These are phyloP conservation scores for Morella rubra DNA, from an alignment of 306 rosid genomes.

Conservation along the genomic window DNA sequence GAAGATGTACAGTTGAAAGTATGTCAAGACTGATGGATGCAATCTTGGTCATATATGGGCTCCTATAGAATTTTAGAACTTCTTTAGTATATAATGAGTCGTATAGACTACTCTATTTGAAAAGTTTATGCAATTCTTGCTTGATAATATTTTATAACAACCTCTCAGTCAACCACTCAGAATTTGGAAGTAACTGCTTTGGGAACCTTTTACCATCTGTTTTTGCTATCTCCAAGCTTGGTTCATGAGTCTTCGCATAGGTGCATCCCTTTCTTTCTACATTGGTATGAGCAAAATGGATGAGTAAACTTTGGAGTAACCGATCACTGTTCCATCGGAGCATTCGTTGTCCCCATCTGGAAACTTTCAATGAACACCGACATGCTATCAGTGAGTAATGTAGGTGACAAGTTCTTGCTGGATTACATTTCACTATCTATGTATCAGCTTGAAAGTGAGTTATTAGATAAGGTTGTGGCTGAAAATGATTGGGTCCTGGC, in stretches of 20 bases:
- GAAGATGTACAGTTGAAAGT: background rate
- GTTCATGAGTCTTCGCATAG: background rate
- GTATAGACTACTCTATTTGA: background rate
- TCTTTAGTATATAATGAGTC: background rate
- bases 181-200: background rate
- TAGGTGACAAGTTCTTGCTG: no score
- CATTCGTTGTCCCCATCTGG: background rate
- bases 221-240: background rate
- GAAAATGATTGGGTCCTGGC: background rate
- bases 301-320: background rate
- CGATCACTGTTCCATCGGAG: background rate
- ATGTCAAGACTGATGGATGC: background rate
- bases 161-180: background rate
- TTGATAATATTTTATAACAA: background rate
- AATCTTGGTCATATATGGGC: background rate
- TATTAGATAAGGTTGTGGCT: background rate
- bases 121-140: background rate
- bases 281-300: background rate
- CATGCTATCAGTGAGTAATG: no score
- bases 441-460: no score
- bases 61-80: background rate
- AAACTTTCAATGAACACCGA: no score
- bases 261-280: background rate
- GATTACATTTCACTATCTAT: no score
- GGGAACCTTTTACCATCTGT: background rate